Base-by-base conservation (phyloP, 345 rosid species). In the Gossypium sturtianum region DNA sequence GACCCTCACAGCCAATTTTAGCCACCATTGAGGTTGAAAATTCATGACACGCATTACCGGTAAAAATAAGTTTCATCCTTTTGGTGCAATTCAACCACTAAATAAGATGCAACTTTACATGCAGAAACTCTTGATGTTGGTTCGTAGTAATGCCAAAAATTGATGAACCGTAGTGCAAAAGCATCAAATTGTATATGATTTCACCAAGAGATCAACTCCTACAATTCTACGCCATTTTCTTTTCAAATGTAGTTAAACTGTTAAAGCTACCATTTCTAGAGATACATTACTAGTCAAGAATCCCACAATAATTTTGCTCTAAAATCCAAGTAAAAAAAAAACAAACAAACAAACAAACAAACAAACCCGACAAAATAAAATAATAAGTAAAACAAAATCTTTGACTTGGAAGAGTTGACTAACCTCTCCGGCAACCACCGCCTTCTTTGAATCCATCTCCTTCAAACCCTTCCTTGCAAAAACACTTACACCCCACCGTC, bases 371-470 rank as follows among this genome's bases (percentile, higher is more conserved):
- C 2, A 63, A 66, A 75, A 12, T 19, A 70, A 23, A 60, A 58
- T 41, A 74, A 25, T 54, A 60, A 60, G 59, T 13, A 51, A 25
- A 68, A 17, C 10, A 27, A 17, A 69, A 51, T 38, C 2, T 51
- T 70, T 29, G 73, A 53, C 73, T 11, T 1, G 27, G n/a, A 61
- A 44, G 62, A 57, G 73, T 77, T 79, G 85, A 86, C 97, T 86
- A 71, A 95, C 99, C 88, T 81, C 71, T 83, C 79, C 61, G 79
- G 83, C 99, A 95, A 71, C 92, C 87, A 15, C 13, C 12, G 38
- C 89, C 89, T 49, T 16, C 25, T 23, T 0, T 17, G 78, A 80
- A 93, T 48, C 97, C 98, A 25, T 93, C 94, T 12, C 97, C 97
- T 20, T 25, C 51, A 71, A 80, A 78, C 60, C 90, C 92, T 2